A percentile compares a stretch with the other conserved stretches of the same genome.
These are phyloP conservation scores for Cyclocybe aegerita DNA, from an alignment of 768 basidiomycete species.

Conservation along the genomic window DNA sequence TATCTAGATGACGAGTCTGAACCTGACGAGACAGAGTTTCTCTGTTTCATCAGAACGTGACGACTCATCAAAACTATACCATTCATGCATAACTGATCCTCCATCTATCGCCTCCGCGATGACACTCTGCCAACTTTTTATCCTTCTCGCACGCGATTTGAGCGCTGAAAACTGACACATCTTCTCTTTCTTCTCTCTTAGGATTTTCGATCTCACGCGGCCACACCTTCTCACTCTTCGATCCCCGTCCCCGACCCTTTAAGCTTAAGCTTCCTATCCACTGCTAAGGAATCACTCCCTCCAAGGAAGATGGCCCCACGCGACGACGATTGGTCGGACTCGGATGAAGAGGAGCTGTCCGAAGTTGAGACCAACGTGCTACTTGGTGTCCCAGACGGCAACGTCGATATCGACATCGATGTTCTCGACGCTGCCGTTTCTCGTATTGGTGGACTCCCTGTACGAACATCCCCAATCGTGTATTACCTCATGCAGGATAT, in stretches of 20 bases:
- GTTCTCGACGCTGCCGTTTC: conserved; percentile 79
- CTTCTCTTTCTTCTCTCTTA: conserved; percentile 9
- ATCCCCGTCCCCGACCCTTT: background rate
- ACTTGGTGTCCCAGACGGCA: conserved; percentile 80
- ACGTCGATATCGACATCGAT: conserved; percentile 55
- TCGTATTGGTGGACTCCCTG: conserved; percentile 87
- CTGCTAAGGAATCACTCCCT: conserved; percentile 13
- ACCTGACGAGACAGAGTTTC: conserved; percentile 55
- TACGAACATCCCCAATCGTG: conserved; percentile 62
- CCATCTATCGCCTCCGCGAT: conserved; percentile 15
- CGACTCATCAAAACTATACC: conserved; percentile 69
- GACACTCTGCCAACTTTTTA: conserved; percentile 8
- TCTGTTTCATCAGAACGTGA: conserved; percentile 54
- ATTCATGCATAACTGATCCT: conserved; percentile 92
- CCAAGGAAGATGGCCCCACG: conserved; percentile 35
- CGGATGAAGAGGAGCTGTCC: conserved; percentile 57
- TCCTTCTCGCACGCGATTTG: conserved; percentile 6
- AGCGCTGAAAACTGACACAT: conserved; percentile 6
- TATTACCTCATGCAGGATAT: conserved; percentile 46
- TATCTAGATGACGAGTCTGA: conserved; percentile 82
- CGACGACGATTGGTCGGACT: conserved; percentile 79
- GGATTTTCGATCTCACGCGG: conserved; percentile 12
- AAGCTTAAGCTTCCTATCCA: background rate
- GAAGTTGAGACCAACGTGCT: conserved; percentile 69
- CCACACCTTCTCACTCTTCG: conserved; percentile 13